Conservation (phyloP, 805 yeast species). For the Metschnikowia aberdeeniae region DNA sequence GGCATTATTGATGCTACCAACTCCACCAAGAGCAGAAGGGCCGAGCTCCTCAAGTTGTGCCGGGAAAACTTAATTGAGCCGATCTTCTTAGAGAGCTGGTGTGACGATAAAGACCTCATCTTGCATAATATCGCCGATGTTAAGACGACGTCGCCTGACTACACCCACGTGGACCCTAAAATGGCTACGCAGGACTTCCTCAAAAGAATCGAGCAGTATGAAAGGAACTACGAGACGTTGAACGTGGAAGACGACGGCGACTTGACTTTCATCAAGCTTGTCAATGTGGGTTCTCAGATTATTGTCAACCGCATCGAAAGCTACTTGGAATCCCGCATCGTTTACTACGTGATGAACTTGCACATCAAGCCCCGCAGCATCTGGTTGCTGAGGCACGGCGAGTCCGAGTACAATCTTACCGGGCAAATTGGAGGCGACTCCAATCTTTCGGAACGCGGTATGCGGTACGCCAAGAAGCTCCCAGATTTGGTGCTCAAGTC, state of each 20-base stretch:
- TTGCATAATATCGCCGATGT: conserved; percentile 80
- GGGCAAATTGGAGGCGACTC: conserved; percentile 98
- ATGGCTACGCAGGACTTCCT: conserved; percentile 69
- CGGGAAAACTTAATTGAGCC: conserved; percentile 73
- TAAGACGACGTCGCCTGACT: conserved; percentile 83
- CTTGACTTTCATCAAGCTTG: conserved; percentile 79
- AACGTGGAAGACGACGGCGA: conserved; percentile 53
- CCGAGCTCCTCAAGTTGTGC: conserved; percentile 56
- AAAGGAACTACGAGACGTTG: conserved; percentile 73
- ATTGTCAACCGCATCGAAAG: conserved; percentile 83
- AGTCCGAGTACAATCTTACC: conserved; percentile 83
- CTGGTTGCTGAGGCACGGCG: conserved; percentile 96
- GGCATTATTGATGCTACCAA: conserved; percentile 95
- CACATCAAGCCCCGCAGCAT: conserved; percentile 90
- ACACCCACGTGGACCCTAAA: conserved; percentile 62
- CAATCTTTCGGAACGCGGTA: conserved; percentile 76
- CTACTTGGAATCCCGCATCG: conserved; percentile 87
- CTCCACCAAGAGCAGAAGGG: conserved; percentile 70
- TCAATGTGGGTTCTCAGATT: conserved; percentile 85
- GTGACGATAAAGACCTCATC: conserved; percentile 77
- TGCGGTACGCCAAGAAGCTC: conserved; percentile 74
- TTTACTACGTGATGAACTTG: conserved; percentile 91
- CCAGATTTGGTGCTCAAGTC: conserved; percentile 71
- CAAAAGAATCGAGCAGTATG: conserved; percentile 70
- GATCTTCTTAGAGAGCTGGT: conserved; percentile 87